phyloP scores from a whole-genome alignment of 345 rosid species.

The Salix udensis region DNA sequence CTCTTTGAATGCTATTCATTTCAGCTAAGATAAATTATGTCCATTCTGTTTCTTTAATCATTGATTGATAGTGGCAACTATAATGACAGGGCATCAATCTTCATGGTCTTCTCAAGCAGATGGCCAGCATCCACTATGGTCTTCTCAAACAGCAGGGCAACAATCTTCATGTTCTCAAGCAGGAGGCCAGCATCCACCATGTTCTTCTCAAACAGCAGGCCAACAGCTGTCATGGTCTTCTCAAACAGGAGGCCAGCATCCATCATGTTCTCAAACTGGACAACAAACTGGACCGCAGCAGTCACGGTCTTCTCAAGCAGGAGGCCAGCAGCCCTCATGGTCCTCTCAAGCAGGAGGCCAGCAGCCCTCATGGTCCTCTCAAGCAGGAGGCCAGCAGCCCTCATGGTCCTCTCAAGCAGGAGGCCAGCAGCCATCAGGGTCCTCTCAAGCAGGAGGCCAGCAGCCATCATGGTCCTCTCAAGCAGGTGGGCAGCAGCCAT shows the following conservation, averaged over 20 bases:
- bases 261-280: background rate
- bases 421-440: background rate
- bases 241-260: background rate
- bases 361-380: background rate
- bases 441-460: conserved; percentile 15
- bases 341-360: background rate
- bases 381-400: conserved; percentile 16
- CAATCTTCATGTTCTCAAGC: background rate
- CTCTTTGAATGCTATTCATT: background rate
- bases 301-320: background rate
- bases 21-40: too few relatives aligned
- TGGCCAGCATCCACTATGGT: conserved; percentile 12
- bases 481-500: conserved; percentile 1
- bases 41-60: background rate
- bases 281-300: background rate
- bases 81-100: background rate
- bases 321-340: background rate
- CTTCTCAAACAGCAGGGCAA: conserved; percentile 15
- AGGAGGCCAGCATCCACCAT: background rate
- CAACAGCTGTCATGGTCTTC: background rate
- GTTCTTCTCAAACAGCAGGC: background rate
- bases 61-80: background rate
- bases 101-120: conserved; percentile 6
- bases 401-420: background rate
- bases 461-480: conserved; percentile 10